Percentiles rank a stretch among this genome's conserved stretches.
phyloP scores from a whole-genome alignment of 192 early-diverging fungal species.

The Spinellus fusiger region DNA sequence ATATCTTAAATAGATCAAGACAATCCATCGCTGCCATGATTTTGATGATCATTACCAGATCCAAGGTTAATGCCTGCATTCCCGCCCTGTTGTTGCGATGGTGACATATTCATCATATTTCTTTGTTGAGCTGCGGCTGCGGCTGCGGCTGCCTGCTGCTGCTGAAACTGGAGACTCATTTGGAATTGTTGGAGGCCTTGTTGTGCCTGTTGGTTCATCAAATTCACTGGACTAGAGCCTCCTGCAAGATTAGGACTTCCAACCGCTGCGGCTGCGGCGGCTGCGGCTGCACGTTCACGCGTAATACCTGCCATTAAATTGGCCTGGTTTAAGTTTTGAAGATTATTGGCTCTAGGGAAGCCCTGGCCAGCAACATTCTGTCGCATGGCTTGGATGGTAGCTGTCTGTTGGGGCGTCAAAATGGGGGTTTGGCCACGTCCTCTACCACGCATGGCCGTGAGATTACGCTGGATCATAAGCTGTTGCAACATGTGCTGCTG shows the following conservation, averaged over 20 bases:
- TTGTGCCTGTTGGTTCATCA: background rate
- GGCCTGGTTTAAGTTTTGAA: background rate
- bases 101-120: slow-evolving; percentile 4
- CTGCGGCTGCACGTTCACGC: background rate
- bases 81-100: background rate
- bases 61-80: background rate
- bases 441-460: slow-evolving; percentile 16
- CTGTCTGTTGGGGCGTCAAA: slow-evolving; percentile 23
- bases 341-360: background rate
- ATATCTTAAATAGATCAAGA: background rate
- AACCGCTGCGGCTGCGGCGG: slow-evolving; percentile 3
- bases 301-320: background rate
- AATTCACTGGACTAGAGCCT: background rate
- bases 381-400: slow-evolving; percentile 11
- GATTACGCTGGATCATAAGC: slow-evolving; percentile 17
- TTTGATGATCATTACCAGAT: background rate
- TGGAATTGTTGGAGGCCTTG: slow-evolving; percentile 20
- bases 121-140: slow-evolving; percentile 14
- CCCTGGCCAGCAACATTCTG: slow-evolving; percentile 6
- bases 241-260: background rate
- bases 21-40: background rate
- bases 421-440: slow-evolving; percentile 18
- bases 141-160: slow-evolving; percentile 14
- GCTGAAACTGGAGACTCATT: slow-evolving; percentile 23
- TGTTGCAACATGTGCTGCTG: slow-evolving; percentile 17